These are phyloP conservation scores for Pichia cephalocereana DNA, from an alignment of 805 yeast species.

Conservation along the genomic window DNA sequence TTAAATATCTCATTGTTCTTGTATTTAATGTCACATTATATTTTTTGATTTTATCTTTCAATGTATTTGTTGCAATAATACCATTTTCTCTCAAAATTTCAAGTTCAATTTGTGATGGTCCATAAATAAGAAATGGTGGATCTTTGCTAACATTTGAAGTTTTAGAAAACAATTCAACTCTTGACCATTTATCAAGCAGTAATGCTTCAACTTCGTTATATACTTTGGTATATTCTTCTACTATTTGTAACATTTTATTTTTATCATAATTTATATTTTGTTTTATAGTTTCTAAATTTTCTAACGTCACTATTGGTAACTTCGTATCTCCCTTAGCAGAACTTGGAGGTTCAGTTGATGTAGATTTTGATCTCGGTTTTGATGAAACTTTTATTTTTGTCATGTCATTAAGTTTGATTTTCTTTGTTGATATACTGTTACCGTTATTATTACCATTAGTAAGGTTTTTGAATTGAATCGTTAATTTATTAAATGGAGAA, in stretches of 20 bases:
- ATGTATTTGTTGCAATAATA: constrained; percentile 22
- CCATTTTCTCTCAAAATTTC: constrained; percentile 20
- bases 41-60: constrained; percentile 16
- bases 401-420: neutral
- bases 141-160: constrained; percentile 10
- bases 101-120: constrained; percentile 25
- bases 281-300: neutral
- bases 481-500: no score
- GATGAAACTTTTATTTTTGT: neutral
- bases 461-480: neutral
- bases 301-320: neutral
- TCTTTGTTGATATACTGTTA: neutral
- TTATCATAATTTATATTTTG: constrained; percentile 1
- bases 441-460: neutral
- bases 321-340: neutral
- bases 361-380: neutral
- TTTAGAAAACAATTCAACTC: constrained; percentile 1
- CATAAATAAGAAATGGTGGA: constrained; percentile 22
- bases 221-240: neutral
- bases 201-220: constrained; percentile 5
- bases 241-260: neutral
- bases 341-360: neutral
- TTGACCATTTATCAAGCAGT: constrained; percentile 8
- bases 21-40: constrained; percentile 20
- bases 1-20: constrained; percentile 23